Evolutionary conservation across 768 basidiomycete species (phyloP).

Genomic region (Termitomyces sp.): DNA sequence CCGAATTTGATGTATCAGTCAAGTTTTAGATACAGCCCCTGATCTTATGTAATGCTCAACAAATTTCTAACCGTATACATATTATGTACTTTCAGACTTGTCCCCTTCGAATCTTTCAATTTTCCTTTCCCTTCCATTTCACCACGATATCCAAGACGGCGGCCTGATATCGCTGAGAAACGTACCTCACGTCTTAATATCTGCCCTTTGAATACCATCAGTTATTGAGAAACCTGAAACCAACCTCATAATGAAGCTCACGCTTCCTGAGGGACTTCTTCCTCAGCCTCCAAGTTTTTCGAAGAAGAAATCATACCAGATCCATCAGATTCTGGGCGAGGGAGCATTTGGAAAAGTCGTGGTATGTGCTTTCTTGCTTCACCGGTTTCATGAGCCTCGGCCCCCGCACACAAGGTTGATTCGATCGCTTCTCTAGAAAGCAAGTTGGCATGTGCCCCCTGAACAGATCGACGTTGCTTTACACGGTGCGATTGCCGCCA

Average conservation of each 20-base stretch:
- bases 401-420: neutral
- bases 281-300: constrained; percentile 80
- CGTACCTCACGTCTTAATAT: neutral
- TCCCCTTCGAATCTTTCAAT: neutral
- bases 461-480: constrained; percentile 52
- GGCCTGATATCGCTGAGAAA: neutral
- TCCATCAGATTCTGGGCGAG: constrained; percentile 67
- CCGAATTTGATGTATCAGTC: neutral
- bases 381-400: neutral
- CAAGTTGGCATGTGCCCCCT: constrained; percentile 72
- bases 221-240: neutral
- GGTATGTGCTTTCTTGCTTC: constrained; percentile 29
- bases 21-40: neutral
- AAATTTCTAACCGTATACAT: neutral
- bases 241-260: constrained; percentile 31
- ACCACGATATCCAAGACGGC: neutral
- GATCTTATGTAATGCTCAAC: neutral
- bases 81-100: neutral
- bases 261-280: constrained; percentile 54
- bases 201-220: neutral
- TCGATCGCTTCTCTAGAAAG: constrained; percentile 35
- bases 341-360: constrained; percentile 93
- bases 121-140: neutral
- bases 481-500: constrained; percentile 45
- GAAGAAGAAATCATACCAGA: constrained; percentile 81